A percentile compares a stretch with the other conserved stretches of the same genome.
phyloP scores from a whole-genome alignment of 2,329 filamentous ascomycete species.

The Alternaria gansuensis region DNA sequence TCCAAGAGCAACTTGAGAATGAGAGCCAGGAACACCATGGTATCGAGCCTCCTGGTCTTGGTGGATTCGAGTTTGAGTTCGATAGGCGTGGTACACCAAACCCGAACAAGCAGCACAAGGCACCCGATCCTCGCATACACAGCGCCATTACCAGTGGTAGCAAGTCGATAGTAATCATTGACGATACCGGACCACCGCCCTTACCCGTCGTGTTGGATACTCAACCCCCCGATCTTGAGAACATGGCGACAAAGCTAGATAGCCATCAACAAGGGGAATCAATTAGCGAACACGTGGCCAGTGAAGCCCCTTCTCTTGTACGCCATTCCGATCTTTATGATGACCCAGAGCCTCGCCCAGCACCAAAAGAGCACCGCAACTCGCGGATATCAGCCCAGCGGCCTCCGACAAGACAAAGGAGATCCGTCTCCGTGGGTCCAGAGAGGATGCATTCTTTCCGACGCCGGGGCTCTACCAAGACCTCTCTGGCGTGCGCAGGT shows the following conservation, averaged over 20 bases:
- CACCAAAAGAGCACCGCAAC: constrained; percentile 27
- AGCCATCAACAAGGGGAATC: constrained; percentile 27
- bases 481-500: constrained; percentile 37
- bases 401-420: constrained; percentile 33
- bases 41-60: constrained; percentile 34
- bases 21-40: constrained; percentile 38
- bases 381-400: constrained; percentile 33
- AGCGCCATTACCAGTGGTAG: constrained; percentile 78
- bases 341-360: constrained; percentile 20
- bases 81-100: constrained; percentile 34
- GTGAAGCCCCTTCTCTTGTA: constrained; percentile 21
- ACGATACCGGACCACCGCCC: constrained; percentile 68
- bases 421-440: constrained; percentile 45
- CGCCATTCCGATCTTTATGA: constrained; percentile 36
- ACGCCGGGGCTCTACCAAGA: constrained; percentile 44
- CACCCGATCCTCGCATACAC: constrained; percentile 51
- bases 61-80: constrained; percentile 51
- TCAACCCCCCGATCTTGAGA: constrained; percentile 41
- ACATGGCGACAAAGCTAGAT: constrained; percentile 5
- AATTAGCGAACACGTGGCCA: constrained; percentile 29
- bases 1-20: constrained; percentile 67
- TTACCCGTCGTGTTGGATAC: constrained; percentile 64
- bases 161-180: constrained; percentile 88
- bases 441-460: constrained; percentile 49
- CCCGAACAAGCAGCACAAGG: constrained; percentile 20